Evolutionary conservation across 495 filamentous ascomycete genomes (phyloP), one percentile per base, ranked within the genome.

Genomic region (Neurospora tetrasperma): DNA sequence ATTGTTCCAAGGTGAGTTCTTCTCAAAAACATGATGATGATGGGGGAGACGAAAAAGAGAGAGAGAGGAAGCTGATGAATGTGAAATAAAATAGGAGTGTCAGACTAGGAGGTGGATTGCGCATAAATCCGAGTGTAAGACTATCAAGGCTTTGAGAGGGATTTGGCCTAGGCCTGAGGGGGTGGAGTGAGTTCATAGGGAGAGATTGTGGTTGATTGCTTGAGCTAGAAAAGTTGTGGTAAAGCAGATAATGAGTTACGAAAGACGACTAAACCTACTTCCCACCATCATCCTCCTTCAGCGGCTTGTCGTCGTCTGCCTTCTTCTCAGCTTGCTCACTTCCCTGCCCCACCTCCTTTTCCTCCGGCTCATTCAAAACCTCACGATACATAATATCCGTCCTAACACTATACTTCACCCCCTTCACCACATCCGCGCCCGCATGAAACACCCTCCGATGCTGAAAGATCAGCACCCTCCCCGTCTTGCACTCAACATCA

Each of bases 381-480:
- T 72, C 73, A 77, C 85, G 80, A 76, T 92, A 96, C 90, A 96
- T 89, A 40, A 95, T 74, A 83, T 97, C 93, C 11, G 90, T 89
- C 73, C 93, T 83, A 80, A 96, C 85, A 0, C 91, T 95, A 75
- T 90, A 91, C 81, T 96, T 96, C 12, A 86, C 83, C 0, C 93
- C 93, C n/a, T 79, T 77, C 43, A 84, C 81, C 7, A 96, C 91
- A 75, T 93, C 89, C 73, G 91, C 92, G 1, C 93, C 93, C 27
- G 87, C 87, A 80, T 96, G 93, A 75, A 90, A 74, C 42, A 96
- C 80, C 70, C 84, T 77, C 5, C 82, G 75, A 72, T 96, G 93
- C 81, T 96, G 92, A 74, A 97, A 97, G 23, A 96, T 84, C 48
- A 96, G 81, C 23, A 93, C 88, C 12, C 90, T 84, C 0, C 93